Base-by-base conservation (phyloP, 2,329 filamentous ascomycete species). In the Sarocladium kiliense region DNA sequence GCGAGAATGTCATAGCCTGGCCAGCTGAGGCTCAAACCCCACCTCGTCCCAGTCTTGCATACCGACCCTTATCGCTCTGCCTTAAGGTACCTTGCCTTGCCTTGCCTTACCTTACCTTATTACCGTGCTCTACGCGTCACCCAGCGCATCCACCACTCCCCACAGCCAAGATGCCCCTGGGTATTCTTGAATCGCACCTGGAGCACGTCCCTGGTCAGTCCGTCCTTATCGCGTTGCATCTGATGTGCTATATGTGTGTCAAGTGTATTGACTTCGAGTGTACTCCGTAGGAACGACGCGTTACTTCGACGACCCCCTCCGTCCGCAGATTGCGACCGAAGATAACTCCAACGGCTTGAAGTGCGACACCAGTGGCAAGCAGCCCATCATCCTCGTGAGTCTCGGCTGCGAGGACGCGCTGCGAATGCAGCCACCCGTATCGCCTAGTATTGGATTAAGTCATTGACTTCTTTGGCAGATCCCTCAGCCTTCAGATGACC, bases 401-500 rank as follows among this genome's bases (percentile, higher is more conserved):
- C 23, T 9, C 32, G 16, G 19, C 23, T n/a, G n/a, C n/a, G n/a
- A n/a, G n/a, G n/a, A n/a, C n/a, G n/a, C n/a, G n/a, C n/a, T n/a
- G n/a, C n/a, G n/a, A n/a, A n/a, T n/a, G n/a, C n/a, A n/a, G n/a
- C n/a, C n/a, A n/a, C n/a, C n/a, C n/a, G n/a, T n/a, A n/a, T n/a
- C n/a, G n/a, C n/a, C n/a, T n/a, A n/a, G n/a, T n/a, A n/a, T n/a
- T n/a, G n/a, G n/a, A n/a, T n/a, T n/a, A n/a, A n/a, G 18, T 30
- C 14, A 41, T 58, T 65, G 45, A 65, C 59, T 34, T 32, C 42
- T 27, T 30, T 27, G 21, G 11, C 56, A 78, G 75, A 74, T 78
- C 4, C 93, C 93, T 4, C 93, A 97, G 66, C 93, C 93, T 2
- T 92, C 87, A 59, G 88, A 96, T 69, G 90, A 96, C 68, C 90